Evolutionary conservation across 1,284 basidiomycete species (phyloP), one percentile per base, ranked within the genome.

Genomic region (Malassezia dermatis): DNA sequence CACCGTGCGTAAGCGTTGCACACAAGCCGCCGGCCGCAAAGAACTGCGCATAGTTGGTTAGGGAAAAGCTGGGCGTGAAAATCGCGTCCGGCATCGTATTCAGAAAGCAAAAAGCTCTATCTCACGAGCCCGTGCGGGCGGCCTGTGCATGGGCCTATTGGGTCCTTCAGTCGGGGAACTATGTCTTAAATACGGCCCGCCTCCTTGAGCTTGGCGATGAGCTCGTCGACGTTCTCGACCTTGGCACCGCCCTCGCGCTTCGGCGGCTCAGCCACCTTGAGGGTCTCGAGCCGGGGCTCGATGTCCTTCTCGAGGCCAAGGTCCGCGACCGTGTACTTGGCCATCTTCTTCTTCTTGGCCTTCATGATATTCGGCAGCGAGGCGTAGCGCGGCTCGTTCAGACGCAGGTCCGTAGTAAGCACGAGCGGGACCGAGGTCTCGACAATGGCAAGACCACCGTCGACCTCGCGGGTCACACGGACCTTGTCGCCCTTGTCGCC

Each of bases 331-430:
- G 83, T 83, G 59, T 90, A 69, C 72, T 88, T 91, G 78, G 91
- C 85, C 48, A 96, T 78, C 23, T 87, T 86, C 79, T 99, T 99
- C 82, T 96, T 99, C 82, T 96, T 98, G 23, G 93, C 93, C 78
- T 78, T 75, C 75, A 75, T 75, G 57, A 75, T 75, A 65, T 75
- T 75, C 35, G 74, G 74, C 62, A 75, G 56, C 26, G 69, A 73
- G n/a, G 66, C 65, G 62, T 73, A 74, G 37, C 71, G 66, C 23
- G 71, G 71, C 56, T 74, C 69, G 58, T 69, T 69, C 28, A 69
- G 61, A 53, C 91, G 81, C 48, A 98, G 76, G 78, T 98, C 93
- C 28, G 93, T 96, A 0, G 93, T 96, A 41, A 99, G 78, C 40
- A 98, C 81, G 45, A 89, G 78, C 26, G 94, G 93, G 61, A 98